Percentiles rank a stretch among this genome's conserved stretches.
phyloP scores from a whole-genome alignment of 2,329 filamentous ascomycete genomes.

The Fusarium compactum region DNA sequence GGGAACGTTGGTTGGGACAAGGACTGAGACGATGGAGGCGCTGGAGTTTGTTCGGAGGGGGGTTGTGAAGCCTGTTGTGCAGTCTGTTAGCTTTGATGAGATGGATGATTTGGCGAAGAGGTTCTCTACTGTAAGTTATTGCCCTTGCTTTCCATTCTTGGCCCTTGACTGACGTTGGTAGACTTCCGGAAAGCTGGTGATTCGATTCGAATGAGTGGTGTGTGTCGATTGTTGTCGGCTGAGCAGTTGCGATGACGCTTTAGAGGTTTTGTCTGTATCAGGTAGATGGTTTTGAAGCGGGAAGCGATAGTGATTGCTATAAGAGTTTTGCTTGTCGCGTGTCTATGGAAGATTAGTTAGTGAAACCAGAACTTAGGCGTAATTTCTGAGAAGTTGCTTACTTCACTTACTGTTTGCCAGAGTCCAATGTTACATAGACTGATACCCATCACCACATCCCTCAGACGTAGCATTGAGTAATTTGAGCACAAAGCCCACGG shows the following conservation, averaged over 20 bases:
- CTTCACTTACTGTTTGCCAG: neutral
- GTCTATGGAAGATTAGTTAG: neutral
- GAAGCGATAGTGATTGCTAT: neutral
- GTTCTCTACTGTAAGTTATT: neutral
- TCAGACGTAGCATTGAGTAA: neutral
- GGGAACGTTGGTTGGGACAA: constrained; percentile 54
- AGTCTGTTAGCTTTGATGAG: neutral
- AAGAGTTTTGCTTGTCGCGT: accelerated
- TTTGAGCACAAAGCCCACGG: accelerated
- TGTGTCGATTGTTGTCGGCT: neutral
- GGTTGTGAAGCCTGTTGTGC: constrained; percentile 24
- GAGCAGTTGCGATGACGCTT: accelerated
- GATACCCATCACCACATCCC: neutral
- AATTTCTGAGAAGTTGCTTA: neutral
- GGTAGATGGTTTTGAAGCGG: neutral
- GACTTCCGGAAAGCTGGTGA: constrained; percentile 17
- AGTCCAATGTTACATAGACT: neutral
- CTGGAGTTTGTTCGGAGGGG: constrained; percentile 54
- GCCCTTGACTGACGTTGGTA: neutral
- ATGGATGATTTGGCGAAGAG: neutral
- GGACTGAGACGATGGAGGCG: constrained; percentile 55
- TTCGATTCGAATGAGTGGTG: constrained; percentile 2
- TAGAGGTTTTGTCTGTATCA: accelerated
- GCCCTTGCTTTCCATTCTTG: accelerated
- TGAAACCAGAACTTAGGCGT: neutral